These are phyloP conservation scores for Pleurotus tuoliensis DNA, from an alignment of 768 basidiomycete species.

Conservation along the genomic window DNA sequence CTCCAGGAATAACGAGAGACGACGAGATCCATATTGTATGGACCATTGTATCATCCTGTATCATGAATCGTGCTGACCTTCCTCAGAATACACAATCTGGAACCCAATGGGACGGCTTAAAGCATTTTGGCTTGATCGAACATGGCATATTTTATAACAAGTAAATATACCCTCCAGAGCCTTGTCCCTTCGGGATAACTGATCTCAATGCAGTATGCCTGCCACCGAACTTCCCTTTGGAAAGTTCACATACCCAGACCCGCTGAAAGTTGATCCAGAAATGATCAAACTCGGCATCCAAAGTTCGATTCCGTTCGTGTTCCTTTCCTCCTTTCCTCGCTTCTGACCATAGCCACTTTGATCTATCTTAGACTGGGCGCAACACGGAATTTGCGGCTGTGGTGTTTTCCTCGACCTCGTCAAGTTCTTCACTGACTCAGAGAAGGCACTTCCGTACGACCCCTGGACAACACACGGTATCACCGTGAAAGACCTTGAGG, in stretches of 20 bases:
- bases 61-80: neutral
- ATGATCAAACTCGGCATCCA: conserved; percentile 60
- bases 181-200: neutral
- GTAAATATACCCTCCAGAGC: conserved; percentile 23
- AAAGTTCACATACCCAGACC: conserved; percentile 42
- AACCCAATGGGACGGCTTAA: conserved; percentile 66
- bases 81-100: conserved; percentile 69
- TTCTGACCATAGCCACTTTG: neutral
- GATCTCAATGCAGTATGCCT: conserved; percentile 31
- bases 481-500: conserved; percentile 50
- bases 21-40: conserved; percentile 58
- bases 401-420: conserved; percentile 67
- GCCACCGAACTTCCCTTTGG: conserved; percentile 40
- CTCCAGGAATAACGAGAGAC: conserved; percentile 29
- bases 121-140: conserved; percentile 50
- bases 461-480: conserved; percentile 58
- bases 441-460: conserved; percentile 48
- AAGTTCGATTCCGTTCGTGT: conserved; percentile 33
- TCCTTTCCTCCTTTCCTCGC: neutral
- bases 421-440: conserved; percentile 39
- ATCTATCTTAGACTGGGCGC: conserved; percentile 53
- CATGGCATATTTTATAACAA: conserved; percentile 63
- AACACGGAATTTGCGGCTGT: conserved; percentile 66
- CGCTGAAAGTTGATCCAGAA: conserved; percentile 41
- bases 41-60: neutral